These are phyloP conservation scores for Hevea brasiliensis DNA, from an alignment of 345 rosid genomes.

Conservation along the genomic window DNA sequence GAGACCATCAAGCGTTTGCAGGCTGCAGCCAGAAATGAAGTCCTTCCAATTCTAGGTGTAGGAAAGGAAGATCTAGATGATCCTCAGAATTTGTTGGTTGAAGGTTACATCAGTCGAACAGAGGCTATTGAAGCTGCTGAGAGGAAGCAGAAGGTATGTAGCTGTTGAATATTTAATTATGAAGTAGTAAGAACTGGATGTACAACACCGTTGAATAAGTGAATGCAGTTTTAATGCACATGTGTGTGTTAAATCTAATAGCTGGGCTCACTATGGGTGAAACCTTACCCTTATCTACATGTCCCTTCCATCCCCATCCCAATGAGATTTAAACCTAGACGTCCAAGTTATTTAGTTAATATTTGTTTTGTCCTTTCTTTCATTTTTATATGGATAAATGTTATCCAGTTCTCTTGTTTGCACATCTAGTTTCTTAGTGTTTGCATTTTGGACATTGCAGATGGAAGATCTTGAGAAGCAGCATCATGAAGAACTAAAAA, in stretches of 20 bases:
- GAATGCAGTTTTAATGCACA: neutral
- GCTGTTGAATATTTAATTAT: neutral
- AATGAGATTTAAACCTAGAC: neutral
- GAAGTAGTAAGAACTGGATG: neutral
- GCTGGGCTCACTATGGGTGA: neutral
- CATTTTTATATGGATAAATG: neutral
- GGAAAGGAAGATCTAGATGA: slow-evolving; percentile 72
- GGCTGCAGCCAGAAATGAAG: slow-evolving; percentile 75
- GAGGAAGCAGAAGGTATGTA: slow-evolving; percentile 57
- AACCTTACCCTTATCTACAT: neutral
- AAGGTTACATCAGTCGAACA: slow-evolving; percentile 64
- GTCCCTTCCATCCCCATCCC: neutral
- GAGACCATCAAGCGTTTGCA: slow-evolving; percentile 69
- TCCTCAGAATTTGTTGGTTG: slow-evolving; percentile 69
- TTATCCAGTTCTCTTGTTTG: neutral
- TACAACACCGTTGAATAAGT: neutral
- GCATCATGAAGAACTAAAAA: slow-evolving; percentile 76
- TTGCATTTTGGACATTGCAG: slow-evolving; percentile 42
- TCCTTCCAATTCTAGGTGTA: slow-evolving; percentile 82
- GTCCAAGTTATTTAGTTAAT: neutral
- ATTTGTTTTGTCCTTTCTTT: neutral
- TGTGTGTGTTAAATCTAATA: neutral
- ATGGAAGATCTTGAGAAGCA: slow-evolving; percentile 69
- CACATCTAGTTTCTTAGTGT: neutral
- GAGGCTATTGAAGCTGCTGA: slow-evolving; percentile 79